Base-by-base conservation (phyloP, 495 filamentous ascomycete species). In the Lineolata rhizophorae region DNA sequence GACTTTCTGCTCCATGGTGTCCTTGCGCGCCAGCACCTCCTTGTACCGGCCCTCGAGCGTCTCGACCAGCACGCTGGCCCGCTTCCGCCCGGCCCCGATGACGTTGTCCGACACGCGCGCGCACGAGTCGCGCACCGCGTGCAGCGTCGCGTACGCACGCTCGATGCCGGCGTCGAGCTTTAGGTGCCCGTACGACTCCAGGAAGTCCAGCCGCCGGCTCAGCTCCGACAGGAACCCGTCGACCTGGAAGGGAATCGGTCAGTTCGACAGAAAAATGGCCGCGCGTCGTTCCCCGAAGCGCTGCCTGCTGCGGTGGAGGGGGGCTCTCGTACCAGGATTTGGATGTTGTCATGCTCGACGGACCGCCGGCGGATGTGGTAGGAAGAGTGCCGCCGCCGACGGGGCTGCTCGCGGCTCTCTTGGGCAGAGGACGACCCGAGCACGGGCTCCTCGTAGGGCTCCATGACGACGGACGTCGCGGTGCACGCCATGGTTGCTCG, bases 141-240 rank as follows among this genome's bases (percentile, higher is more conserved):
- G 76, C 10, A 99, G 55, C 0, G 83, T 87, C 3, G 68, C 56
- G 49, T 90, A 85, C 12, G 84, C 84, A 29, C 76, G 64, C 21
- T 69, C 67, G 31, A 95, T 70, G 35, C 79, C 73, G 14, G 76
- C 56, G 48, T 95, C 87, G 35, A 93, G 58, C 26, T 73, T 78
- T 22, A 78, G 52, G 36, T 87, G 81, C 24, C 77, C 75, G 38
- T 87, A 94, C 39, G 68, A 65, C 53, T 95, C 90, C 27, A 94
- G 69, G 60, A 78, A 78, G 44, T 84, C 82, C 16, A 95, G 55
- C 29, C 83, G 67, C 43, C 73, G 64, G 50, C 90, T 81, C 28
- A 99, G 60, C 46, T 94, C 80, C 16, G 73, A 65, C 15, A 99
- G 64, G 53, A 95, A 92, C 15, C 82, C 61, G 52, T 95, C 85